Base-by-base conservation (phyloP, 2,329 filamentous ascomycete genomes). In the Hymenoscyphus scutula region DNA sequence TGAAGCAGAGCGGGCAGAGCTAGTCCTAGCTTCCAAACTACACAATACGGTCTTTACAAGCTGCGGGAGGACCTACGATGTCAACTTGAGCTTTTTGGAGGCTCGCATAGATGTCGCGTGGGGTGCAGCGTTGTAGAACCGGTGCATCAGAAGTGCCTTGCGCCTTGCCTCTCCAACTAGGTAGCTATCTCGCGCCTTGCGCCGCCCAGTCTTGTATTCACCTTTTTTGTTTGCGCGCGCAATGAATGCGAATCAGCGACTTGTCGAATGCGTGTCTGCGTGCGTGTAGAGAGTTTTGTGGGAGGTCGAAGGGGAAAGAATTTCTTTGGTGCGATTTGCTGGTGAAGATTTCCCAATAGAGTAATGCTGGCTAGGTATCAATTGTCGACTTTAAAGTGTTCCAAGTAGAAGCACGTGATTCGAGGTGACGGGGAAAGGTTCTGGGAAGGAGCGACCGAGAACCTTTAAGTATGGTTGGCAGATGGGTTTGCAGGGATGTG, bases 1-100 rank as follows among this genome's bases (percentile, higher is more conserved):
- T 37, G 60, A 59, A 37, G 41, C 25, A 56, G 25, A 55, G 55
- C 62, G 62, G 56, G 41, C 61, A 62, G 32, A 69, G 62, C 62
- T 68, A 53, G 62, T 60, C 59, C 64, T 54, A 69, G 68, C 66
- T 70, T 59, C 64, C 63, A 56, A 41, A 53, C 62, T 55, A 66
- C 62, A 65, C 57, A 56, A 57, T 54, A 59, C 61, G 67, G 65
- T 62, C 62, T 69, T 67, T 72, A 71, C 70, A 70, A 69, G 68
- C 70, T 68, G 66, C 63, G 66, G 69, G 65, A 70, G 65, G 67
- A 74, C 72, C 66, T 74, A 73, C 72, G 69, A 72, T 72, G 65
- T 71, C 66, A 68, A 69, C 65, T 70, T 68, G 67, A 70, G 69
- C 70, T 68, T 66, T 59, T 59, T 66, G 30, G 62, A 67, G 71